Evolutionary conservation across 2,329 filamentous ascomycete species (phyloP).

Genomic region (Fusarium miscanthi): DNA sequence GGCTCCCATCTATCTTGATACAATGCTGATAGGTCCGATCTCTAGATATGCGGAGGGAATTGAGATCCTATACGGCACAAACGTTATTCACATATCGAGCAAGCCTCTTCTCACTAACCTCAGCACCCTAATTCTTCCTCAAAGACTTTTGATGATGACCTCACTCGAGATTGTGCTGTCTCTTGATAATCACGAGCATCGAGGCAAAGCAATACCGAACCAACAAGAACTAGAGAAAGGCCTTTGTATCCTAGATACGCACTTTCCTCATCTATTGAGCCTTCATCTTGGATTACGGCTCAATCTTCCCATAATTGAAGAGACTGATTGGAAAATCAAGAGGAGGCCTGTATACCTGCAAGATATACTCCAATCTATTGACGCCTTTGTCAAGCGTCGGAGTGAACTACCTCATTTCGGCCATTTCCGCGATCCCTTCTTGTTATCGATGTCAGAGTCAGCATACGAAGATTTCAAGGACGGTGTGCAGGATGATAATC

Average conservation of each 20-base stretch:
- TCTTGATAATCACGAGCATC: not conserved
- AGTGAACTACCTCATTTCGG: not conserved
- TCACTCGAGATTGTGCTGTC: not conserved
- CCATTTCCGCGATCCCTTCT: not conserved
- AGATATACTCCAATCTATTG: not conserved
- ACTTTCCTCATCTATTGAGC: not conserved
- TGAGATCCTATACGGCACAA: not conserved
- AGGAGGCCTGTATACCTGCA: not conserved
- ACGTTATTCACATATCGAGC: not conserved
- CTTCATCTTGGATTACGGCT: not conserved
- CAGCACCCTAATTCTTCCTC: fast-evolving
- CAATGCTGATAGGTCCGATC: too few relatives aligned
- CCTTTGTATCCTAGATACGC: not conserved
- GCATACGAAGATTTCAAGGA: not conserved
- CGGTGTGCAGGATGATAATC: too few relatives aligned
- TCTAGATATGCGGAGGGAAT: not conserved
- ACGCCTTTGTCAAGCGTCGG: not conserved
- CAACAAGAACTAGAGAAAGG: fast-evolving
- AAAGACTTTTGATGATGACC: not conserved
- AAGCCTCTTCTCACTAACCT: not conserved
- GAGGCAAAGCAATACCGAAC: fast-evolving
- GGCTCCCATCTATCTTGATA: too few relatives aligned
- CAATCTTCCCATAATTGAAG: not conserved
- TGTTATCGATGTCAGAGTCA: not conserved
- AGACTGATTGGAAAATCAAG: not conserved